Base-by-base conservation (phyloP, 2,329 filamentous ascomycete species). In the Aspergillus melleus region DNA sequence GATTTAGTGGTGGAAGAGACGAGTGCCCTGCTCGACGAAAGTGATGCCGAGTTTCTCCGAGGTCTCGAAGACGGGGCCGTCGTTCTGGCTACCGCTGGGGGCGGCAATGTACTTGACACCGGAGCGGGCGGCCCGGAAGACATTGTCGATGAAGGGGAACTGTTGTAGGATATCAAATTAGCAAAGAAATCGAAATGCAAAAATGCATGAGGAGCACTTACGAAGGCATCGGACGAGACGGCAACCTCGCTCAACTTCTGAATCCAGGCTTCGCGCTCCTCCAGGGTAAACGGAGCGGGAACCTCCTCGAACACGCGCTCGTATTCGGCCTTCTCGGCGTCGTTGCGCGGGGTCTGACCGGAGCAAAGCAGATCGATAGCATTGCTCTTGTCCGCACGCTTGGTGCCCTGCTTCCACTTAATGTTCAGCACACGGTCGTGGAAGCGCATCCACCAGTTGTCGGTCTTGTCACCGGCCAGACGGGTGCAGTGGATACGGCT, bases 401-500 rank as follows among this genome's bases (percentile, higher is more conserved):
- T 98, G 74, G 90, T 92, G 70, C 95, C 94, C 82, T 95, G 94
- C 86, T 96, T 97, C 91, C 92, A 99, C 82, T 94, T 91, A 76
- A 99, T 89, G 73, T 82, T 84, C 53, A 98, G 84, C 12, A 95
- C 91, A 55, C 91, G 89, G 68, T 91, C 89, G 82, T 97, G 91
- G 87, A 98, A 98, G 72, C 95, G 90, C 84, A 99, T 90, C 95
- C 94, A 99, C 94, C 94, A 98, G 84, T 96, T 97, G 79, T 99
- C 95, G 52, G 93, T 92, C 84, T 99, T 99, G 83, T 98, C 94
- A 61, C 95, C 95, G 11, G 95, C 95, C 54, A 99, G 87, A 66
- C 95, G 90, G 47, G 95, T 99, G 86, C 95, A 99, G 85, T 99
- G 95, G 70, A 99, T 99, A 68, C 95, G 90, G 63, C 91, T 96